A percentile compares a stretch with the other conserved stretches of the same genome.
phyloP scores from a whole-genome alignment of 2,329 filamentous ascomycete species.

The Fusarium phyllophilum region DNA sequence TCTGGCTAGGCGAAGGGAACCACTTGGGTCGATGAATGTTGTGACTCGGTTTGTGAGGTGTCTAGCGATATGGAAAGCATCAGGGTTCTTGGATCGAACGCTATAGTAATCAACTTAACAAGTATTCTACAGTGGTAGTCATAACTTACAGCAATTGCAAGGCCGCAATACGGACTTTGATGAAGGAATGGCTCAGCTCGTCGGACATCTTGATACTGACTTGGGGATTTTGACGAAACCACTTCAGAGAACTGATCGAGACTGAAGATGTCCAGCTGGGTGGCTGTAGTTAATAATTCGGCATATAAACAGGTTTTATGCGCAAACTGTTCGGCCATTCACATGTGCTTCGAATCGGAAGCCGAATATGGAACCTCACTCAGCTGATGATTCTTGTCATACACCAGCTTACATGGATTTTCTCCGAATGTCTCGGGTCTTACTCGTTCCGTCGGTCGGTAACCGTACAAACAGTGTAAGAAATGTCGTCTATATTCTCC shows the following conservation, averaged over 20 bases:
- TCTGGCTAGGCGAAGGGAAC: constrained; percentile 35
- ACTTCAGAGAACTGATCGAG: not conserved
- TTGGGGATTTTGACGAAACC: not conserved
- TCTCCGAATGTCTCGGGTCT: not conserved
- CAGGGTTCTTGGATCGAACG: constrained; percentile 11
- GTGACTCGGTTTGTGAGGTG: constrained; percentile 40
- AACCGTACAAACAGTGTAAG: not conserved
- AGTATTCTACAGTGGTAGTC: not conserved
- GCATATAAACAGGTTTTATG: not conserved
- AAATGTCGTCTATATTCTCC: constrained; percentile 32
- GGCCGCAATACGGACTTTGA: constrained; percentile 60
- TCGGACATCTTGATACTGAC: constrained; percentile 47
- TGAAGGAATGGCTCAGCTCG: constrained; percentile 55
- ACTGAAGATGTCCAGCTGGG: not conserved
- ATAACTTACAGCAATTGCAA: constrained; percentile 59
- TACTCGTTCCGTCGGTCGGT: not conserved
- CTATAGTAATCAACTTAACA: not conserved
- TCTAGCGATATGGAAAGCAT: constrained; percentile 31
- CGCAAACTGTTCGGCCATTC: not conserved
- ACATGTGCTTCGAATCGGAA: constrained; percentile 7
- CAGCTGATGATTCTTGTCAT: constrained; percentile 19
- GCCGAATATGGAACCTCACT: constrained; percentile 17
- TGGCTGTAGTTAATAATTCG: not conserved
- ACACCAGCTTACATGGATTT: constrained; percentile 4
- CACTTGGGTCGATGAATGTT: constrained; percentile 27